Percentiles rank a stretch among this genome's conserved stretches.
Conservation (phyloP, 805 yeast species). For the Ogataea henricii region DNA sequence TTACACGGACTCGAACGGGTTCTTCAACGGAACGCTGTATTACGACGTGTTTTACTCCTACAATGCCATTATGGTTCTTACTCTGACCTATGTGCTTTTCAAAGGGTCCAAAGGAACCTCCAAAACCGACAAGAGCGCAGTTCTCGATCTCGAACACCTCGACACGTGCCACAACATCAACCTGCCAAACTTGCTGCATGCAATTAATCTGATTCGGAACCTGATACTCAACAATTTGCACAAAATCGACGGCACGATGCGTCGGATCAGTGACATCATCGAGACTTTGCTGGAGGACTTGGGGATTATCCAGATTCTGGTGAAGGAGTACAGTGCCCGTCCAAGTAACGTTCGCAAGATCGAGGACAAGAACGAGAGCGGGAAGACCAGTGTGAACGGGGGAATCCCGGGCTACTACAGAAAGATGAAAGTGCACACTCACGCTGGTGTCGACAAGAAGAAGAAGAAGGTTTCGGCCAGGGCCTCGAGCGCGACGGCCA, state of each 20-base stretch:
- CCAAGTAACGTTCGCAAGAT: slow-evolving; percentile 34
- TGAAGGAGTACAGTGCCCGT: slow-evolving; percentile 31
- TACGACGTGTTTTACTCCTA: slow-evolving; percentile 47
- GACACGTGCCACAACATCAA: slow-evolving; percentile 32
- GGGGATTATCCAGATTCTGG: slow-evolving; percentile 38
- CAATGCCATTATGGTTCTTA: slow-evolving; percentile 43
- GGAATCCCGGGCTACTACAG: slow-evolving; percentile 35
- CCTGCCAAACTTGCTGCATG: slow-evolving; percentile 29
- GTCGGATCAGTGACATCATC: slow-evolving; percentile 43
- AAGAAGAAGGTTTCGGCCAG: background rate
- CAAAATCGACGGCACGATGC: slow-evolving; percentile 44
- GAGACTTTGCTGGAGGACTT: slow-evolving; percentile 45
- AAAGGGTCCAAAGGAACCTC: slow-evolving; percentile 25
- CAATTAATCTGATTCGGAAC: slow-evolving; percentile 38
- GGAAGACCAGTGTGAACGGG: slow-evolving; percentile 36
- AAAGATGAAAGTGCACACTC: slow-evolving; percentile 22
- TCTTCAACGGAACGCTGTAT: slow-evolving; percentile 47
- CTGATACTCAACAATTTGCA: slow-evolving; percentile 34
- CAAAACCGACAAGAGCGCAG: slow-evolving; percentile 20
- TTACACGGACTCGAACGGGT: slow-evolving; percentile 38
- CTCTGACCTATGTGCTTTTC: slow-evolving; percentile 42
- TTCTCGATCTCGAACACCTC: slow-evolving; percentile 33
- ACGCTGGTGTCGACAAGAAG: slow-evolving; percentile 4
- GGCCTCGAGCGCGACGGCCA: background rate
- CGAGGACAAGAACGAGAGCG: slow-evolving; percentile 32